Evolutionary conservation across 2,329 filamentous ascomycete genomes (phyloP).

Genomic region (Xylaria sp.): DNA sequence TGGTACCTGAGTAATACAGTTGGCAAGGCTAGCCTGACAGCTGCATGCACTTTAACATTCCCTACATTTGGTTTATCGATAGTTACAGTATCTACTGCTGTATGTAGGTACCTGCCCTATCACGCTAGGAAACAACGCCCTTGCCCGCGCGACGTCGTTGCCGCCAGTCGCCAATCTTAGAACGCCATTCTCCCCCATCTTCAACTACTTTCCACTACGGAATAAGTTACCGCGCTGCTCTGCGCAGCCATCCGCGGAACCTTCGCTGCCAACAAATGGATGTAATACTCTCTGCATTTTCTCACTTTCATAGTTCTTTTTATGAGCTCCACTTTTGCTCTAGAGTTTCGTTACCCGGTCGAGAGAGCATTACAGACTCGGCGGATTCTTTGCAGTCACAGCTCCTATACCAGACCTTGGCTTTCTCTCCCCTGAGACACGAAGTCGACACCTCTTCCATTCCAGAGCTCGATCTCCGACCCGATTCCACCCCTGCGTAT

Average conservation of each 20-base stretch:
- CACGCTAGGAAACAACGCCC: conserved; percentile 24
- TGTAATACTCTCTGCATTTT: conserved; percentile 5
- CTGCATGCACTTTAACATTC: conserved; percentile 36
- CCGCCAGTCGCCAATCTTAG: neutral
- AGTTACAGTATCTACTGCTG: too few relatives aligned
- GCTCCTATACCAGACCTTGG: neutral
- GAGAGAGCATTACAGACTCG: neutral
- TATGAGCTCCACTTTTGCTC: neutral
- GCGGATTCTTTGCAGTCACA: neutral
- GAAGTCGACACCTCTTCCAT: conserved; percentile 17
- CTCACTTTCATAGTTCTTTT: neutral
- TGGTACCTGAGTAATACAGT: too few relatives aligned
- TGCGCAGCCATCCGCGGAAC: conserved; percentile 4
- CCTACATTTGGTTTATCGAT: conserved; percentile 40
- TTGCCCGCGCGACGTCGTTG: conserved; percentile 13
- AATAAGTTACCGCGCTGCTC: conserved; percentile 8
- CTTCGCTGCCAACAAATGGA: neutral
- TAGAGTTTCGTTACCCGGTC: conserved; percentile 4
- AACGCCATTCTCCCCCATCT: conserved; percentile 5
- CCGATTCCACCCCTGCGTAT: neutral
- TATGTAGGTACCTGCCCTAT: neutral
- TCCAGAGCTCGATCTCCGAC: neutral
- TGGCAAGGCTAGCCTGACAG: conserved; percentile 19
- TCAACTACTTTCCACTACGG: neutral
- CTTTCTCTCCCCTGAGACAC: neutral